These are phyloP conservation scores for Agrocybe chaxingu DNA, from an alignment of 768 basidiomycete species.

Conservation along the genomic window DNA sequence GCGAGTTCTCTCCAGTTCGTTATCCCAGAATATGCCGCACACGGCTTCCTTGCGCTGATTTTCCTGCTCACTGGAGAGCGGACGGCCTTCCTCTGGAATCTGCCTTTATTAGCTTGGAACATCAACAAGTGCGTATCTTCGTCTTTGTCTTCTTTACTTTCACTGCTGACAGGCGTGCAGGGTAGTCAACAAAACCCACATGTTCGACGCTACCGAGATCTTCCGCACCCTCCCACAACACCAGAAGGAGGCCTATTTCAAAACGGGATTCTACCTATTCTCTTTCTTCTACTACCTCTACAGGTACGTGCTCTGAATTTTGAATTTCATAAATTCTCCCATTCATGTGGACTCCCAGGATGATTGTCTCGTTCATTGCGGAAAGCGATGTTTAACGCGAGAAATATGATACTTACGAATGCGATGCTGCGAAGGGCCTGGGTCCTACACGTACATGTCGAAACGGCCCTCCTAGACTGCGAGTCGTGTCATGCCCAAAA, in stretches of 20 bases:
- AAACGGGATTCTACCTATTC: constrained; percentile 87
- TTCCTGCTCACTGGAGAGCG: constrained; percentile 95
- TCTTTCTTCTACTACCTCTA: constrained; percentile 93
- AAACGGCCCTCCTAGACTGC: no score
- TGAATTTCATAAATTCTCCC: background rate
- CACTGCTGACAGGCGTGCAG: constrained; percentile 12
- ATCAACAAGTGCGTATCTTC: constrained; percentile 81
- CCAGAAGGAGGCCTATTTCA: constrained; percentile 95
- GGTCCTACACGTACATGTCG: no score
- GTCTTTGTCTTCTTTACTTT: background rate
- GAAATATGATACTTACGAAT: background rate
- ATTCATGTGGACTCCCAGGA: constrained; percentile 36
- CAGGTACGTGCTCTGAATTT: constrained; percentile 49
- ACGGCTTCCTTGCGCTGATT: constrained; percentile 80
- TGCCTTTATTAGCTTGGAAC: constrained; percentile 85
- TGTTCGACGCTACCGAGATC: constrained; percentile 99
- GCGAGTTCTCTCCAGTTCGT: constrained; percentile 66
- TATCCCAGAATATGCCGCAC: constrained; percentile 91
- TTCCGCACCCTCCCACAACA: constrained; percentile 91
- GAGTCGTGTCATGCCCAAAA: no score
- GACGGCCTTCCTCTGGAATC: constrained; percentile 85
- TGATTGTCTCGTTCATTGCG: constrained; percentile 83
- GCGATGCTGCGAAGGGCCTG: no score
- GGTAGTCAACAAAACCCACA: constrained; percentile 75
- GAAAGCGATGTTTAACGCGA: constrained; percentile 48